Conservation (phyloP, 805 yeast genomes). For the Jamesozyma gamospora region DNA sequence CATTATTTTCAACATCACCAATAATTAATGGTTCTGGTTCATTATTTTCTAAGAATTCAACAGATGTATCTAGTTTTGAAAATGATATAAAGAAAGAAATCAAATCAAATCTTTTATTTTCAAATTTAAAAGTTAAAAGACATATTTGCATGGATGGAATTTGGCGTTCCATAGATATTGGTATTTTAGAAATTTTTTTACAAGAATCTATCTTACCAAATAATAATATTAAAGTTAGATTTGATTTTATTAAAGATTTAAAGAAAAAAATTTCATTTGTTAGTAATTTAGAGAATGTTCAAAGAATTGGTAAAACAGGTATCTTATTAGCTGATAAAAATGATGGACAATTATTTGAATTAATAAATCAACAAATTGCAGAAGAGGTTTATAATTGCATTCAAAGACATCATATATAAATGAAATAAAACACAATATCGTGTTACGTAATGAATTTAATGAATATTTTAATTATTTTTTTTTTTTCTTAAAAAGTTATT, state of each 20-base stretch:
- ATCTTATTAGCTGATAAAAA: constrained; percentile 9
- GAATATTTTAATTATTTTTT: background rate
- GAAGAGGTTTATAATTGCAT: constrained; percentile 16
- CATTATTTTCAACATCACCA: constrained; percentile 7
- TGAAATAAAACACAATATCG: background rate
- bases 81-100: constrained; percentile 4
- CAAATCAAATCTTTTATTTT: constrained; percentile 6
- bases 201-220: constrained; percentile 6
- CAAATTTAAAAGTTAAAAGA: constrained; percentile 16
- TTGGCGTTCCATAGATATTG: constrained; percentile 14
- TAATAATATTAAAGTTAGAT: constrained; percentile 6
- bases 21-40: background rate
- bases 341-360: constrained; percentile 17
- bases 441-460: background rate
- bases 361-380: constrained; percentile 14
- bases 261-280: constrained; percentile 2
- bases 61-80: constrained; percentile 5
- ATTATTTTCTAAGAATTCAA: constrained; percentile 4
- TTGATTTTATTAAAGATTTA: constrained; percentile 6
- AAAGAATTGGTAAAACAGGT: constrained; percentile 24
- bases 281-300: constrained; percentile 10
- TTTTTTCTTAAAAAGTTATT: background rate
- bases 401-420: background rate
- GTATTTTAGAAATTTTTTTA: constrained; percentile 12
- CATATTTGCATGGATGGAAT: constrained; percentile 9